Evolutionary conservation across 805 yeast genomes (phyloP), one percentile per base, ranked within the genome.

Genomic region (Candida mattraensis): DNA sequence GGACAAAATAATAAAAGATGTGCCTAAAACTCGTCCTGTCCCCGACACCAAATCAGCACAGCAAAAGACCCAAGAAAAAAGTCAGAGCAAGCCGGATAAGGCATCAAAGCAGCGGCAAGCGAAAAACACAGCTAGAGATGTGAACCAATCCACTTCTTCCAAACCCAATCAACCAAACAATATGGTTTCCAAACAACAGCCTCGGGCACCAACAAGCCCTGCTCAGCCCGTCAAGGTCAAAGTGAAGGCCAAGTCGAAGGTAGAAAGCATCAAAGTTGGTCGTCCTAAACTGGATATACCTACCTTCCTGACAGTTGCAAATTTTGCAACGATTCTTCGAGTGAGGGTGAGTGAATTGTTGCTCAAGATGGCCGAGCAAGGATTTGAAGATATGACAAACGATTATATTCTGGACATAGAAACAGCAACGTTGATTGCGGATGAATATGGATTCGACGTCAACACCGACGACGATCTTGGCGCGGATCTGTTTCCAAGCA

Each of bases 381-480:
- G 98, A 0, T 89, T 84, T 55, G 83, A 82, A 39, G 69, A 69
- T 31, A 66, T 72, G 60, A 74, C 87, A 23, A 81, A 83, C 48
- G 85, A 86, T 53, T 84, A 78, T 59, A 85, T 93, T 47, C 61
- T 93, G 18, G 96, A 93, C 45, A 78, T 72, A 40, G 98, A 89
- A 51, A 87, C 87, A 22, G 93, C 96, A 0, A 73, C 82, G 14
- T 65, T 93, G 38, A 80, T 93, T 47, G 91, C 96, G 0, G 94
- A 86, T 54, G 98, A 93, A 53, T 85, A 77, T 49, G 93, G 93
- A 7, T 85, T 76, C 50, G 83, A 79, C 20, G 80, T 74, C 40
- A 68, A 51, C 31, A 62, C 69, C 33, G 78, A 74, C 39, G 83
- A 78, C 31, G 71, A 69, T n/a, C 65, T 70, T 5, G 80, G 84